Percentiles rank a stretch among this genome's conserved stretches.
These are phyloP conservation scores for Verticillium albo-atrum DNA, from an alignment of 2,329 filamentous ascomycete genomes.

Conservation along the genomic window DNA sequence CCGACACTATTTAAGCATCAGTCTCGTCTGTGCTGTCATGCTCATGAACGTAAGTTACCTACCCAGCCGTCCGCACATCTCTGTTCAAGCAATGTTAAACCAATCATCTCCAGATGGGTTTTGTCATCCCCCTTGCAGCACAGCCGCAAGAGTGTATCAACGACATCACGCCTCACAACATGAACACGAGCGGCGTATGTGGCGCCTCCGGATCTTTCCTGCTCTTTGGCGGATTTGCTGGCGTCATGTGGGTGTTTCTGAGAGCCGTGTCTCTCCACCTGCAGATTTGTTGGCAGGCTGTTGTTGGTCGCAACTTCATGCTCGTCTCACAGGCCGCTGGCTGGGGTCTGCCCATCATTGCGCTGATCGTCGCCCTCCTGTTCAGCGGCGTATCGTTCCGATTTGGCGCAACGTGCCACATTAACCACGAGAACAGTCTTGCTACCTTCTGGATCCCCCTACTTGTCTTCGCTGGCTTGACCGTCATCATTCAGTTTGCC, in stretches of 20 bases:
- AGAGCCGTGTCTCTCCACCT: conserved; percentile 88
- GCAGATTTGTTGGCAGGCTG: conserved; percentile 95
- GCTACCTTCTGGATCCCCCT: conserved; percentile 88
- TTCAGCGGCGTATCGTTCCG: conserved; percentile 92
- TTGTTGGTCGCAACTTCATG: conserved; percentile 87
- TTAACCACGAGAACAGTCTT: conserved; percentile 83
- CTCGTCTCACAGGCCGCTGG: conserved; percentile 74
- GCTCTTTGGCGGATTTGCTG: conserved; percentile 78
- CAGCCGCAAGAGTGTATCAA: conserved; percentile 82
- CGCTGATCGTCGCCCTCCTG: conserved; percentile 70
- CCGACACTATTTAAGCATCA: conserved; percentile 89
- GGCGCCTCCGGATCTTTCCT: conserved; percentile 85
- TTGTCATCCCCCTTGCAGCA: conserved; percentile 80
- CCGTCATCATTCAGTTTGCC: conserved; percentile 74
- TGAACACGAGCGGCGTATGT: conserved; percentile 77
- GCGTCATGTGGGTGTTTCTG: conserved; percentile 86
- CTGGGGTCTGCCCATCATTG: conserved; percentile 77
- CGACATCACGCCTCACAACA: conserved; percentile 87
- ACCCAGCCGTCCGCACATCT: background rate
- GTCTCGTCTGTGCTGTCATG: conserved; percentile 69
- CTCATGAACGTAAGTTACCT: conserved; percentile 68
- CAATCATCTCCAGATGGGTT: conserved; percentile 60
- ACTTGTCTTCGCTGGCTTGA: conserved; percentile 69
- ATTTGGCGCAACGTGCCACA: conserved; percentile 87
- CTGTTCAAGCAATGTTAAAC: background rate